Evolutionary conservation across 2,329 filamentous ascomycete species (phyloP).

Genomic region (Diaporthe citrichinensis): DNA sequence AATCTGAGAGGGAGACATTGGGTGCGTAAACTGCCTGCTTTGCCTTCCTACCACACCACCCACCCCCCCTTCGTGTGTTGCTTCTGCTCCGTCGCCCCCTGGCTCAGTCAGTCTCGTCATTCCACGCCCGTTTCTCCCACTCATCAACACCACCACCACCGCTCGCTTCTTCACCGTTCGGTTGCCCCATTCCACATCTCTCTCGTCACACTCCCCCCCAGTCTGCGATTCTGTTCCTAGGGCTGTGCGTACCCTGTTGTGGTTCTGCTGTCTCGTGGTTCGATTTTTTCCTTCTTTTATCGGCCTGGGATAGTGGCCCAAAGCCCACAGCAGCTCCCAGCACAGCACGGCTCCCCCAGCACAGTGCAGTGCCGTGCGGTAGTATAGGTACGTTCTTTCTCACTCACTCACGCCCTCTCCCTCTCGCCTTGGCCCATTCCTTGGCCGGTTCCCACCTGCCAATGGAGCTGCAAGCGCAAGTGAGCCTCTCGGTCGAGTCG

Average conservation of each 20-base stretch:
- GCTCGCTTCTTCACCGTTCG: constrained; percentile 26
- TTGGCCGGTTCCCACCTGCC: constrained; percentile 25
- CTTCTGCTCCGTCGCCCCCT: constrained; percentile 15
- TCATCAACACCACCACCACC: constrained; percentile 8
- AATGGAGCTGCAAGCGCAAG: constrained; percentile 33
- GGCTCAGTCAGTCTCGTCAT: constrained; percentile 26
- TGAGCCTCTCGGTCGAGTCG: constrained; percentile 13
- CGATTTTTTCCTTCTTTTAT: constrained; percentile 3
- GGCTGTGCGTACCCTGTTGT: constrained; percentile 15
- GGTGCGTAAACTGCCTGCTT: constrained; percentile 13
- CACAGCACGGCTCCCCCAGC: constrained; percentile 21
- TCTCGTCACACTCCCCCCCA: constrained; percentile 20
- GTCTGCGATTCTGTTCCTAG: constrained; percentile 1
- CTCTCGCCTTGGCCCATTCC: constrained; percentile 31
- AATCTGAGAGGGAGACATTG: constrained; percentile 18
- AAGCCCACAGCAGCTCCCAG: constrained; percentile 16
- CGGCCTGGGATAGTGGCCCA: constrained; percentile 24
- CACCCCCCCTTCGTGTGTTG: background rate
- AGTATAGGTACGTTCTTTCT: constrained; percentile 23
- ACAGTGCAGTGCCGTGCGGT: constrained; percentile 26
- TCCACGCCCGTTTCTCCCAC: constrained; percentile 14
- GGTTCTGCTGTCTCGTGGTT: constrained; percentile 5
- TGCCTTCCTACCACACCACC: background rate
- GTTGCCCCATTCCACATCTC: constrained; percentile 5
- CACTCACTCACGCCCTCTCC: background rate